phyloP scores from a whole-genome alignment of 148 eudicot genomes.

The Rhododendron griersonianum region DNA sequence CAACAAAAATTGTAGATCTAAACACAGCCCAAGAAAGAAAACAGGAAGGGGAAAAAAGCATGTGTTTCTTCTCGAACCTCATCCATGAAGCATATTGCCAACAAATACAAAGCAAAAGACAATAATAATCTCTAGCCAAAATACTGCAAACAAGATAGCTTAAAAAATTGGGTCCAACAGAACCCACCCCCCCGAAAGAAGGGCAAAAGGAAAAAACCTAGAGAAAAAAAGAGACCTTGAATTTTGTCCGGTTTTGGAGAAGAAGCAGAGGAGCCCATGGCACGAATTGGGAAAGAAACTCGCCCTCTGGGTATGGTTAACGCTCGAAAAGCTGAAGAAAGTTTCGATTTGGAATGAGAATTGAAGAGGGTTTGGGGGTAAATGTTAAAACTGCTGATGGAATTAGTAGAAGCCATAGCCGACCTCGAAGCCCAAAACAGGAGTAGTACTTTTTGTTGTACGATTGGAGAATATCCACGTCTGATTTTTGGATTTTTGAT shows the following conservation, averaged over 20 bases:
- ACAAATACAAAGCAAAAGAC: not conserved
- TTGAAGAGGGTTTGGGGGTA: constrained; percentile 16
- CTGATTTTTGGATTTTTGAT: not conserved
- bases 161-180: not conserved
- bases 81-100: not conserved
- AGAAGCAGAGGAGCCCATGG: constrained; percentile 79
- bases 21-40: not conserved
- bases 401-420: constrained; percentile 25
- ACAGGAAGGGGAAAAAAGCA: not conserved
- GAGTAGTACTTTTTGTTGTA: not conserved
- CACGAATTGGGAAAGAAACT: constrained; percentile 18
- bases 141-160: not conserved
- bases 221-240: constrained; percentile 37
- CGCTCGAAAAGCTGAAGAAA: not conserved
- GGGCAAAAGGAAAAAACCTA: not conserved
- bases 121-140: not conserved
- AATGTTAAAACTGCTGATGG: constrained; percentile 13
- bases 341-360: constrained; percentile 10
- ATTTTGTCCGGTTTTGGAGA: constrained; percentile 46
- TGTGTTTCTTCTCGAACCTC: not conserved
- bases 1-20: not conserved
- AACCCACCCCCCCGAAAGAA: not conserved
- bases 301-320: constrained; percentile 1
- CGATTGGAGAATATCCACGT: not conserved
- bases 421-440: not conserved